Evolutionary conservation across 2,329 filamentous ascomycete genomes (phyloP).

Genomic region (Verticillium klebahnii): DNA sequence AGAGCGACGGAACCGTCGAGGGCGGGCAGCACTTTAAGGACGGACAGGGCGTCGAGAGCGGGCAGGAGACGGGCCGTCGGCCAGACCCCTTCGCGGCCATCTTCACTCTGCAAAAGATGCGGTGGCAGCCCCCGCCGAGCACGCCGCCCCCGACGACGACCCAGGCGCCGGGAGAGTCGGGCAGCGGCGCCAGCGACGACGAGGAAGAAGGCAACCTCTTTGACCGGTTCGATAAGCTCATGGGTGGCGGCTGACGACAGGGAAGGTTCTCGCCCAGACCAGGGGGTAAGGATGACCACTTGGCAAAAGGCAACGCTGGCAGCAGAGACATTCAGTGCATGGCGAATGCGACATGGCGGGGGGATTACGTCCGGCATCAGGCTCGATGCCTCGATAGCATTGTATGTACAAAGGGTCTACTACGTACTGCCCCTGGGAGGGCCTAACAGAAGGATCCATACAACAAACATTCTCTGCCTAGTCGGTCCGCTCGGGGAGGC

Average conservation of each 20-base stretch:
- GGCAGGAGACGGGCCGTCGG: neutral
- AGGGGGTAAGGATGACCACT: no score
- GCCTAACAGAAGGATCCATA: no score
- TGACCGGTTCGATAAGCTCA: neutral
- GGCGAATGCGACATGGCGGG: no score
- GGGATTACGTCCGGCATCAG: no score
- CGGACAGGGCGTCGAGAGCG: neutral
- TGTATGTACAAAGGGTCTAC: no score
- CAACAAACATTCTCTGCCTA: no score
- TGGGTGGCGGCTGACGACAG: neutral
- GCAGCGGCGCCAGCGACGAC: neutral
- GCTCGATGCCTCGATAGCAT: no score
- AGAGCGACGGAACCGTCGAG: neutral
- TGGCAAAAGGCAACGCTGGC: no score
- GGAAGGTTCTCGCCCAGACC: no score
- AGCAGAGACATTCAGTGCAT: no score
- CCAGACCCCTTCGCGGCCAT: constrained; percentile 1
- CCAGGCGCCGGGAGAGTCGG: neutral
- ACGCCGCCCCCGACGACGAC: neutral
- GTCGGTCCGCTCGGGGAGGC: neutral
- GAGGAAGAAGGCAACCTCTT: neutral
- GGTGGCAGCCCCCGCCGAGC: neutral
- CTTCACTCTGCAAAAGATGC: neutral
- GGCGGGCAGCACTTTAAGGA: neutral
- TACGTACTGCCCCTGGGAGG: no score